Conservation (phyloP, 352 stramenopile species). For the Pythium plurisporium region DNA sequence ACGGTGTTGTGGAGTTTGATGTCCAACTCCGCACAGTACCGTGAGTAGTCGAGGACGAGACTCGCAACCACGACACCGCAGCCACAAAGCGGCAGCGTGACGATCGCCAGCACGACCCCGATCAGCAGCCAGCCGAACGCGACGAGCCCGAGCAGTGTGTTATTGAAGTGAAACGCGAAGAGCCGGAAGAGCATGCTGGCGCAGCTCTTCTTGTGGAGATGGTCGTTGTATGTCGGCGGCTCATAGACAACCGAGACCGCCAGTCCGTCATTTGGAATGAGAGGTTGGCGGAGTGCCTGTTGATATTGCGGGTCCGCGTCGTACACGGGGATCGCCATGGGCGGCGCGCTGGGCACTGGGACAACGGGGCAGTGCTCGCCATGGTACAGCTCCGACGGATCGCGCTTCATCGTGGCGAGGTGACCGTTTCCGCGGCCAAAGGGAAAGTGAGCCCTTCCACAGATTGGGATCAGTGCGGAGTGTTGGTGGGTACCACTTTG, state of each 20-base stretch:
- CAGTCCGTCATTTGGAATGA: conserved; percentile 15
- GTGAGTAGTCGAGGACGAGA: conserved; percentile 36
- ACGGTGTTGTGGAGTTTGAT: conserved; percentile 64
- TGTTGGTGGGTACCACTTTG: too few species aligned
- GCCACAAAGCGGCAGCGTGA: conserved; percentile 56
- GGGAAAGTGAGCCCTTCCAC: too few species aligned
- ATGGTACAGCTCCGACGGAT: background rate
- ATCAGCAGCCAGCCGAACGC: conserved; percentile 44
- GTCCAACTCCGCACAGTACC: conserved; percentile 46
- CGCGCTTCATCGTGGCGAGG: background rate
- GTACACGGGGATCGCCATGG: conserved; percentile 20
- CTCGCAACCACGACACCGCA: conserved; percentile 55
- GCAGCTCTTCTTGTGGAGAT: conserved; percentile 24
- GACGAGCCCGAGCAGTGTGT: conserved; percentile 44
- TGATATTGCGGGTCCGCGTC: conserved; percentile 6
- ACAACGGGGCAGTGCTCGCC: too few species aligned
- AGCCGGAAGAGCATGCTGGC: conserved; percentile 43
- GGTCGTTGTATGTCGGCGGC: conserved; percentile 15
- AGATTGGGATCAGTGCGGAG: too few species aligned
- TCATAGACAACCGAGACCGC: conserved; percentile 15
- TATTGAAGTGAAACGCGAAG: conserved; percentile 55
- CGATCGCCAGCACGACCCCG: conserved; percentile 31
- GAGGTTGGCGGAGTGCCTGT: background rate
- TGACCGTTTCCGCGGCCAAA: too few species aligned
- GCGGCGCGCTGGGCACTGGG: conserved; percentile 20